phyloP scores from a whole-genome alignment of 139 green algal genomes.

The Diplosphaera chodatii region DNA sequence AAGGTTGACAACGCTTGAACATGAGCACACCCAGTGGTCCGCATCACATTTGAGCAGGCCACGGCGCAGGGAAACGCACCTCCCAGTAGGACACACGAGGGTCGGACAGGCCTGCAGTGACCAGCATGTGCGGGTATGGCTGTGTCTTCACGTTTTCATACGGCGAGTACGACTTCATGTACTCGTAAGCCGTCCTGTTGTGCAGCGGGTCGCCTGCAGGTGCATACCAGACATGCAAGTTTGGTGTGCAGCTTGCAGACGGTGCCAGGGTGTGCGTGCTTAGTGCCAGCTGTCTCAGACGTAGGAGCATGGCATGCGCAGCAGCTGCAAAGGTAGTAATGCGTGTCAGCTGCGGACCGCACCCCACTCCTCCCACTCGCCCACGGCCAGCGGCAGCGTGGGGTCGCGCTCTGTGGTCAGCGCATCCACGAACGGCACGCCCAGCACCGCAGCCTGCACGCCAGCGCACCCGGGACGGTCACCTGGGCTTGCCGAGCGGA shows the following conservation, averaged over 20 bases:
- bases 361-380: slow-evolving; percentile 64
- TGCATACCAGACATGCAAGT: no score
- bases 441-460: slow-evolving; percentile 29
- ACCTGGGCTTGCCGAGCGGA: no score
- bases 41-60: no score
- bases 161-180: slow-evolving; percentile 85
- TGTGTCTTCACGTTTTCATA: slow-evolving; percentile 76
- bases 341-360: no score
- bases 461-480: no score
- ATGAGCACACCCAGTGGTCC: no score
- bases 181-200: slow-evolving; percentile 56
- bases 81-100: slow-evolving; percentile 61
- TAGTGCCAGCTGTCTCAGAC: background rate
- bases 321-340: no score
- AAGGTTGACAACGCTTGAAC: no score
- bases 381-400: slow-evolving; percentile 66
- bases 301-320: no score
- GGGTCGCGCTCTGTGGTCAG: slow-evolving; percentile 53
- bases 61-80: background rate
- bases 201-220: slow-evolving; percentile 28
- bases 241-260: no score
- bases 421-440: slow-evolving; percentile 85
- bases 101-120: slow-evolving; percentile 79
- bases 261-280: background rate
- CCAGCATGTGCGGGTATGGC: slow-evolving; percentile 80